Conservation (phyloP, 352 stramenopile species). For the Thalassiosira livingstoniorum region DNA sequence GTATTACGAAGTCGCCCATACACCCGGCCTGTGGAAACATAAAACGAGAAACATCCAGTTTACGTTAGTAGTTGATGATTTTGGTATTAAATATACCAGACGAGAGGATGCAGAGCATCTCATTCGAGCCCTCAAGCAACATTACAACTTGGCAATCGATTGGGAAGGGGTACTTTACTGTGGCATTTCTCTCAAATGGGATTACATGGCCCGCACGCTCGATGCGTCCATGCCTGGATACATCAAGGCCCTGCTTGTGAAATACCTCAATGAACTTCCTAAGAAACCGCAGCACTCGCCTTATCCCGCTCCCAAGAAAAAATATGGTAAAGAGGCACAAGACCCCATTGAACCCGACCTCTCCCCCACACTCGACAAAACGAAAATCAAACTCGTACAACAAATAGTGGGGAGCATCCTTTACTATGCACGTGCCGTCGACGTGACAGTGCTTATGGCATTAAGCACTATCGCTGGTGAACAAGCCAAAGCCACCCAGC, state of each 20-base stretch:
- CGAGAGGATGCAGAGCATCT: too few species aligned
- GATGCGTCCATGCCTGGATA: too few species aligned
- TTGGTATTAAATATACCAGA: not conserved
- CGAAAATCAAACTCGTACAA: not conserved
- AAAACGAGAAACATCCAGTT: constrained; percentile 8
- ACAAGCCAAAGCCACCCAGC: constrained; percentile 46
- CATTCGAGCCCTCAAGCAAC: too few species aligned
- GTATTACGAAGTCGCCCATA: not conserved
- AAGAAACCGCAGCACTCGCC: not conserved
- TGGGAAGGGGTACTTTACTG: too few species aligned
- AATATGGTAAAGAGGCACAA: constrained; percentile 1
- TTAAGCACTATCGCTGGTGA: constrained; percentile 31
- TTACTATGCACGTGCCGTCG: constrained; percentile 23
- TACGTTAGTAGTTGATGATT: constrained; percentile 3
- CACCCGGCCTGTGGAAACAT: not conserved
- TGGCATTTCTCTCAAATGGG: too few species aligned
- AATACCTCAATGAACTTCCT: too few species aligned
- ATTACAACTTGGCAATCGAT: too few species aligned
- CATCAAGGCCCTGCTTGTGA: too few species aligned
- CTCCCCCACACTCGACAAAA: not conserved
- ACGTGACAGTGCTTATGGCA: constrained; percentile 30
- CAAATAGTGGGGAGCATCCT: constrained; percentile 1
- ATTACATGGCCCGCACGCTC: too few species aligned
- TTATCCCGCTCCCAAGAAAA: not conserved
- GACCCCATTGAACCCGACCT: not conserved